phyloP scores from a whole-genome alignment of 2,329 filamentous ascomycete species.

The Ceratocystis smalleyi region DNA sequence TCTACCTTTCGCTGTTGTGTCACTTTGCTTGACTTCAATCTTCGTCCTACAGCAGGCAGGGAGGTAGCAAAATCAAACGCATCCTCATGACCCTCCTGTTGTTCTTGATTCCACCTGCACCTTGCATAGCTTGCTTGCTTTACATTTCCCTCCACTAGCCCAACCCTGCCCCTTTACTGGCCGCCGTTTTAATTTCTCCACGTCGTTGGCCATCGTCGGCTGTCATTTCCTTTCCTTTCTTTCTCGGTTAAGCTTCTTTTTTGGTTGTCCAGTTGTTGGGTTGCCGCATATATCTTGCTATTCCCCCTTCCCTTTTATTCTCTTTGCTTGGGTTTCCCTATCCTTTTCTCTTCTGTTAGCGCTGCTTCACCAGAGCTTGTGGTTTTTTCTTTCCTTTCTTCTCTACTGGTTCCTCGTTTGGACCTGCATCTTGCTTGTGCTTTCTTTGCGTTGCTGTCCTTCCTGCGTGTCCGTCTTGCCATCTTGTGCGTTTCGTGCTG shows the following conservation, averaged over 20 bases:
- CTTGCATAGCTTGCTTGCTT: not conserved
- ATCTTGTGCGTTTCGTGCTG: constrained; percentile 14
- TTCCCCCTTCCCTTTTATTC: constrained; percentile 9
- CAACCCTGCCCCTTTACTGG: constrained; percentile 4
- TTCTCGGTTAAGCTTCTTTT: constrained; percentile 17
- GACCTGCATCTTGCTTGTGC: constrained; percentile 11
- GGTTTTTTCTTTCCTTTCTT: constrained; percentile 17
- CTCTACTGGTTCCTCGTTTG: constrained; percentile 19
- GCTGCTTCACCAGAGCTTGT: not conserved
- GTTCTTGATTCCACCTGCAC: not conserved
- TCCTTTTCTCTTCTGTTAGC: constrained; percentile 15
- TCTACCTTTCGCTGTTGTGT: not conserved
- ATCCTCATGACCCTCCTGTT: not conserved
- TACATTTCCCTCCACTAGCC: not conserved
- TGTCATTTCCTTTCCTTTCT: constrained; percentile 10
- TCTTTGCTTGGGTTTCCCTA: constrained; percentile 3
- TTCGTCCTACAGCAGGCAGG: not conserved
- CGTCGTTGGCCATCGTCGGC: constrained; percentile 5
- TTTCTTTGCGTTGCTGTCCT: constrained; percentile 13
- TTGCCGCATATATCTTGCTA: constrained; percentile 11
- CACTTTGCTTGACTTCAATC: not conserved
- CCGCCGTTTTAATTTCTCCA: not conserved
- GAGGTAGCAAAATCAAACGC: not conserved
- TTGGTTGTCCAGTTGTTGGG: constrained; percentile 13
- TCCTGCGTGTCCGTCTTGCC: constrained; percentile 13